Evolutionary conservation across 768 basidiomycete genomes (phyloP), one percentile per base, ranked within the genome.

Genomic region (Boletus huronensis): DNA sequence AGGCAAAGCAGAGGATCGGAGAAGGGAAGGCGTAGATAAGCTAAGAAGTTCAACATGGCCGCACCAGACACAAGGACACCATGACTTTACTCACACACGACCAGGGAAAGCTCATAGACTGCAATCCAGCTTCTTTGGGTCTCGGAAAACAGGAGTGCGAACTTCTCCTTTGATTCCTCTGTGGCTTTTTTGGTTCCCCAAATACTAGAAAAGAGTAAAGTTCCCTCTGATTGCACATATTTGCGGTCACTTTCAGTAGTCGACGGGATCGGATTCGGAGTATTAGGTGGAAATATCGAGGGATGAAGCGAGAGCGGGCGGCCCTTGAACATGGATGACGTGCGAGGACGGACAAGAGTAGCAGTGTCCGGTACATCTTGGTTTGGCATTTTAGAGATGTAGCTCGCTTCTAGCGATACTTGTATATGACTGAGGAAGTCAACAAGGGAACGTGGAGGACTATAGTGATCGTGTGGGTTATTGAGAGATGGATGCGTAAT

Each of bases 211-310:
- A 84, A 76, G 13, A 95, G 78, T 6, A 83, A 70, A 0, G 87
- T 85, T 0, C 93, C 94, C 62, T 93, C 90, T 0, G 89, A 79
- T 29, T 82, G 80, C 2, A 84, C 82, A 66, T 95, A 97, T 65
- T 83, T 79, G 41, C 81, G 78, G 70, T 97, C 93, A 16, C 80
- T 77, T 31, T 86, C 84, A 0, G 80, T 77, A 26, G 88, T 85
- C 1, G 80, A 75, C 1, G 93, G 93, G 16, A 85, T 86, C 2
- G 93, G 93, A 66, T 88, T 85, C 0, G 93, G 94, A 0, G 93
- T 97, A 48, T 75, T 76, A 1, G 92, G 92, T 28, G 90, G 91
- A 58, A 88, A 80, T 62, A 91, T 86, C 3, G 86, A 84, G 2
- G 87, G 85, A 56, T 82, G 80, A 19, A 66, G 61, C 59, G 76